Conservation (phyloP, 139 green algal genomes). For the Chlamydomonas applanata region DNA sequence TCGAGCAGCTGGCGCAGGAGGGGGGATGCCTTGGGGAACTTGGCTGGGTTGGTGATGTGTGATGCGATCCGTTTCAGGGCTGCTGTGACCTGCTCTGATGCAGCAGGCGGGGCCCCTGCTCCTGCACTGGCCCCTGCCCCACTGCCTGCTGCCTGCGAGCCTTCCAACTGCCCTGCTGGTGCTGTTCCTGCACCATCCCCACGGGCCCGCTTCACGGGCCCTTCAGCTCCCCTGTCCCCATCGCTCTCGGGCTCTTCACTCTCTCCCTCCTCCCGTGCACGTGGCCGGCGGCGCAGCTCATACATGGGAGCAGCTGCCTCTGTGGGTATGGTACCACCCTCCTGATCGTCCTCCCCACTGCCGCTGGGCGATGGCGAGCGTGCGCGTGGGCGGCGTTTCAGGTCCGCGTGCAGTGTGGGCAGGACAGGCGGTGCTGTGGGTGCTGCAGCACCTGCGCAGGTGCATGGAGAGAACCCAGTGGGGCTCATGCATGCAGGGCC, state of each 20-base stretch:
- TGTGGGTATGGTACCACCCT: not conserved
- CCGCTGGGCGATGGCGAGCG: too few relatives aligned
- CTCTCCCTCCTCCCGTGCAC: not conserved
- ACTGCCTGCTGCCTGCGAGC: not conserved
- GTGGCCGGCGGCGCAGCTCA: not conserved
- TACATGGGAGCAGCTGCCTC: not conserved
- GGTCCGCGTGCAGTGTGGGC: not conserved
- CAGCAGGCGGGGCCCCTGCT: not conserved
- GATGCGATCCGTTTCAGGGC: conserved; percentile 55
- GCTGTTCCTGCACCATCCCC: not conserved
- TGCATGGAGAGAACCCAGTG: too few relatives aligned
- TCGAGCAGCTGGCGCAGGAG: conserved; percentile 73
- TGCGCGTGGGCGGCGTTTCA: not conserved
- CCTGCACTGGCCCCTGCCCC: not conserved
- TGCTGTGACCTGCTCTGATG: conserved; percentile 28
- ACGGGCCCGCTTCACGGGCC: not conserved
- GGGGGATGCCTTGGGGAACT: conserved; percentile 69
- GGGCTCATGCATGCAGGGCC: too few relatives aligned
- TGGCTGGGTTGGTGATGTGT: conserved; percentile 63
- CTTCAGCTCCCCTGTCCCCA: not conserved
- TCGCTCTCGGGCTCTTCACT: not conserved
- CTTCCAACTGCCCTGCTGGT: not conserved
- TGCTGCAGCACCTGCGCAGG: not conserved
- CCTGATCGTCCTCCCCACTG: conserved; percentile 30
- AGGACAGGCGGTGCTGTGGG: not conserved